Percentiles rank a stretch among this genome's conserved stretches.
Conservation (phyloP, 1,139 yeast species). For the Insectozyma bohioensis region DNA sequence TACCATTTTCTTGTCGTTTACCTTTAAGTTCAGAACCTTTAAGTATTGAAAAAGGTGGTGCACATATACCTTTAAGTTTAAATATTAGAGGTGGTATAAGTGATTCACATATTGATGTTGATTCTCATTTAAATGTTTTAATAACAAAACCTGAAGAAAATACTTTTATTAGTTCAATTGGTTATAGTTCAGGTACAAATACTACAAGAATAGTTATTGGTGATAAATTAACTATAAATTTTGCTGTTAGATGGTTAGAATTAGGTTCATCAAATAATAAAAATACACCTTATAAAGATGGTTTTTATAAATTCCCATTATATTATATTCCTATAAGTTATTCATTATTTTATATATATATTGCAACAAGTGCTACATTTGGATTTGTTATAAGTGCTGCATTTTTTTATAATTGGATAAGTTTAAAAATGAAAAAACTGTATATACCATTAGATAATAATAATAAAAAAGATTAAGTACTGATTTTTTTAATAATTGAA, state of each 20-base stretch:
- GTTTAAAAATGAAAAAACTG: constrained; percentile 19
- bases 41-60: constrained; percentile 48
- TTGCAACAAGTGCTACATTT: constrained; percentile 17
- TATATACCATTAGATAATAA: constrained; percentile 28
- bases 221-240: constrained; percentile 54
- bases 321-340: constrained; percentile 29
- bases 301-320: constrained; percentile 42
- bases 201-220: constrained; percentile 68
- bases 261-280: constrained; percentile 14
- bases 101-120: constrained; percentile 71
- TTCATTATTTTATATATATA: constrained; percentile 21
- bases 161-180: constrained; percentile 53
- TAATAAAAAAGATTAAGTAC: constrained; percentile 29
- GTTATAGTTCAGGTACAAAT: constrained; percentile 63
- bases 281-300: constrained; percentile 39
- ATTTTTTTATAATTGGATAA: constrained; percentile 26
- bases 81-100: constrained; percentile 68
- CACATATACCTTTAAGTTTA: constrained; percentile 60
- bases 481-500: constrained; percentile 42
- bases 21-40: constrained; percentile 48
- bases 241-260: constrained; percentile 62
- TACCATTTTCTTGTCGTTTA: constrained; percentile 68
- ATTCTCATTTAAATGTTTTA: constrained; percentile 56
- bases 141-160: constrained; percentile 45
- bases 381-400: constrained; percentile 26